These are phyloP conservation scores for Starmerella powellii DNA, from an alignment of 805 yeast species.

Conservation along the genomic window DNA sequence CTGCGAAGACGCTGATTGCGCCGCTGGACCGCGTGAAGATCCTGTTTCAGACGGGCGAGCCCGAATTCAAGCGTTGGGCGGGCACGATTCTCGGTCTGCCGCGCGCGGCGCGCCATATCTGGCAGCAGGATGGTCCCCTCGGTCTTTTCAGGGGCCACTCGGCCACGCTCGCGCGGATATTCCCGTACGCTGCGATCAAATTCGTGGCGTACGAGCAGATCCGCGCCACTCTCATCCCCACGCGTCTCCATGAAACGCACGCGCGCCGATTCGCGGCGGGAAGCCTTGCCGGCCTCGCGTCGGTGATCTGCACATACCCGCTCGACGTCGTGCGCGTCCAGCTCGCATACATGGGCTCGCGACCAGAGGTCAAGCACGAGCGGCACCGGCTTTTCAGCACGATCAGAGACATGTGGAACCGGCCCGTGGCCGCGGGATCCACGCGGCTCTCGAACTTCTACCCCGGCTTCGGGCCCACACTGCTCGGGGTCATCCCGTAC, in stretches of 20 bases:
- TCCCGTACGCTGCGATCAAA: slow-evolving; percentile 95
- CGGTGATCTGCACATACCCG: slow-evolving; percentile 86
- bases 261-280: slow-evolving; percentile 75
- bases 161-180: slow-evolving; percentile 77
- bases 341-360: slow-evolving; percentile 53
- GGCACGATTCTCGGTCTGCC: slow-evolving; percentile 71
- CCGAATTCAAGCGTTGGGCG: slow-evolving; percentile 66
- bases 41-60: slow-evolving; percentile 87
- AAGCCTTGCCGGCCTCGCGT: slow-evolving; percentile 73
- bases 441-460: slow-evolving; percentile 50
- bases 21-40: slow-evolving; percentile 93
- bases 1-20: slow-evolving; percentile 92
- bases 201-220: slow-evolving; percentile 94
- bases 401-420: slow-evolving; percentile 26
- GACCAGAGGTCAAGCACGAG: slow-evolving; percentile 31
- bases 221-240: slow-evolving; percentile 65
- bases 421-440: slow-evolving; percentile 12
- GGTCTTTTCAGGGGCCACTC: slow-evolving; percentile 95
- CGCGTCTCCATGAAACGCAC: slow-evolving; percentile 63
- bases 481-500: slow-evolving; percentile 91
- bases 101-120: slow-evolving; percentile 58
- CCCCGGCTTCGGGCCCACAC: slow-evolving; percentile 88
- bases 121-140: slow-evolving; percentile 51
- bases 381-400: slow-evolving; percentile 25
- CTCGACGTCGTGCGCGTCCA: slow-evolving; percentile 81